Evolutionary conservation across 495 filamentous ascomycete genomes (phyloP), one percentile per base, ranked within the genome.

Genomic region (Penicillium maclennaniae): DNA sequence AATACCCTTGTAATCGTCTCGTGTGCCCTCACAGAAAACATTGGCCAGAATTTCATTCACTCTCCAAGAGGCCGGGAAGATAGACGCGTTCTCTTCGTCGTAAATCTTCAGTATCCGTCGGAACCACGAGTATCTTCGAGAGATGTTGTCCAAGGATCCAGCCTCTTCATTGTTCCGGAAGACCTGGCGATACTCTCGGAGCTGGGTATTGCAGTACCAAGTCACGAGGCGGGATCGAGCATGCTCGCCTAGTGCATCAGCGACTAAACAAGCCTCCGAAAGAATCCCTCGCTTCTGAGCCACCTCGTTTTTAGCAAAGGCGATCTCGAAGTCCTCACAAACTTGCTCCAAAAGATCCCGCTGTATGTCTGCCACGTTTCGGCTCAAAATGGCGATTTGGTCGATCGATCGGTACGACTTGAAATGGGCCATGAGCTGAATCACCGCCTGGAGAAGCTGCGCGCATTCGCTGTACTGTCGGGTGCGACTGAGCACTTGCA

Each of bases 381-480:
- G 83, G 62, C 89, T 92, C 31, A 98, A 81, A 4, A 90, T 88
- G 16, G 93, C 93, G 58, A 99, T 97, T 76, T 99, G 93, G 66
- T 97, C 92, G 39, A 99, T 97, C 51, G 89, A 95, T 51, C 95
- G 81, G 67, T 97, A 97, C 63, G 89, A 93, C 69, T 96, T 95
- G 81, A 99, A 99, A 73, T 99, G 91, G 51, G 88, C 87, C 91
- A 97, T 96, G 27, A 99, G 84, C 80, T 99, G 93, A 54, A 97
- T 83, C 37, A 99, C 93, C 5, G 95, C 93, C 69, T 96, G 89
- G 48, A 99, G 81, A 47, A 99, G 77, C 62, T 93, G 91, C 34
- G 95, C 90, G 66, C 93, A 99, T 72, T 99, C 95, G 53, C 90
- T 81, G 69, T 99, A 99, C 69, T 99, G 93, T 56, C 92, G 78